These are phyloP conservation scores for Yamadazyma endophytica DNA, from an alignment of 805 yeast species.

Conservation along the genomic window DNA sequence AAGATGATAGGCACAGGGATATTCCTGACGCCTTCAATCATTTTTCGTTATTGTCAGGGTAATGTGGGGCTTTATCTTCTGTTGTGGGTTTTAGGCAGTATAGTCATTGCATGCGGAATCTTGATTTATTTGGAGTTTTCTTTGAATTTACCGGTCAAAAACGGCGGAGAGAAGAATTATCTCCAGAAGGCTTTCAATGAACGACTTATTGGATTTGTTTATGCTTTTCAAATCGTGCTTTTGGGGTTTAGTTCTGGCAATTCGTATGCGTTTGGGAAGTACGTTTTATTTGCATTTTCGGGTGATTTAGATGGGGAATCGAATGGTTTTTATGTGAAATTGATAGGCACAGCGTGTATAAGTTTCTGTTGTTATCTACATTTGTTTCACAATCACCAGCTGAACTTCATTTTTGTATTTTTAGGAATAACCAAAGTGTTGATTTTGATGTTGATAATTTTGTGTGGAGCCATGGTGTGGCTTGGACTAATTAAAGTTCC, in stretches of 20 bases:
- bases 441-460: slow-evolving; percentile 46
- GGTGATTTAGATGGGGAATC: slow-evolving; percentile 17
- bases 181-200: slow-evolving; percentile 33
- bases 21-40: slow-evolving; percentile 37
- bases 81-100: slow-evolving; percentile 34
- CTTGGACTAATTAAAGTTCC: slow-evolving; percentile 24
- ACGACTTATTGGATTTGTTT: slow-evolving; percentile 34
- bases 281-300: slow-evolving; percentile 39
- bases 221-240: slow-evolving; percentile 51
- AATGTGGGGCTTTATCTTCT: slow-evolving; percentile 30
- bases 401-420: slow-evolving; percentile 48
- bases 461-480: slow-evolving; percentile 42
- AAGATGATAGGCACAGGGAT: slow-evolving; percentile 44
- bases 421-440: slow-evolving; percentile 53
- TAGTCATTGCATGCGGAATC: slow-evolving; percentile 34
- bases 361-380: slow-evolving; percentile 47
- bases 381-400: slow-evolving; percentile 43
- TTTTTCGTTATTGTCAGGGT: slow-evolving; percentile 35
- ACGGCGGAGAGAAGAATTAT: slow-evolving; percentile 42
- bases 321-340: slow-evolving; percentile 34
- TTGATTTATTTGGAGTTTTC: slow-evolving; percentile 39
- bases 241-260: slow-evolving; percentile 62
- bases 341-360: slow-evolving; percentile 47
- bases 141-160: slow-evolving; percentile 35
- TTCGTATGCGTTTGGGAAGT: slow-evolving; percentile 62